Evolutionary conservation across 768 basidiomycete genomes (phyloP).

Genomic region (Suillus discolor): DNA sequence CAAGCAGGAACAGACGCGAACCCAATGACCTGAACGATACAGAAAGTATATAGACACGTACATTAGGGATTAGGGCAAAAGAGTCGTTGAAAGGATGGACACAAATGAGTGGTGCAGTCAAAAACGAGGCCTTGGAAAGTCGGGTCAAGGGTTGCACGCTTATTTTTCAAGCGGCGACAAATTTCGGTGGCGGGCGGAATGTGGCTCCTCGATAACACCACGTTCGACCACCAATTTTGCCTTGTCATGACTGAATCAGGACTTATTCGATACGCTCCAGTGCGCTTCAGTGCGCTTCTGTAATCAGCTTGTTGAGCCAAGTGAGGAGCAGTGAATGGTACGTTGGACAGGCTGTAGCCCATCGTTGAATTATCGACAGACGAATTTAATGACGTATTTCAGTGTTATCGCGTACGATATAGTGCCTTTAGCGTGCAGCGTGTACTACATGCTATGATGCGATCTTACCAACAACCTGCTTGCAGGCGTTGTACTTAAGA

Average conservation of each 20-base stretch:
- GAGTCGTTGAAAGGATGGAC: conserved; percentile 35
- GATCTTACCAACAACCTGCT: background rate
- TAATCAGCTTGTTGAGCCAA: background rate
- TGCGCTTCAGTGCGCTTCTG: background rate
- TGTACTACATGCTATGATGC: background rate
- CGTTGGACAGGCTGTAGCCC: background rate
- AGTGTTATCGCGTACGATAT: background rate
- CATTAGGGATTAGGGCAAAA: conserved; percentile 25
- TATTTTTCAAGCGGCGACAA: conserved; percentile 39
- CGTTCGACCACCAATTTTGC: background rate
- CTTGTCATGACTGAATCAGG: background rate
- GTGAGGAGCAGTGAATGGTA: background rate
- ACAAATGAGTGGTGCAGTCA: conserved; percentile 35
- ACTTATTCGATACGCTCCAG: background rate
- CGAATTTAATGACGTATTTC: background rate
- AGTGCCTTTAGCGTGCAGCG: background rate
- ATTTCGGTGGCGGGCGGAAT: conserved; percentile 25
- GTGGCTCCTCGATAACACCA: conserved; percentile 9
- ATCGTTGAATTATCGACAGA: background rate
- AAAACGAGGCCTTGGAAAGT: conserved; percentile 32
- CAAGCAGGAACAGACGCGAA: conserved; percentile 22
- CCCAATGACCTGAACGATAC: conserved; percentile 1
- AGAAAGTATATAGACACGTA: conserved; percentile 31
- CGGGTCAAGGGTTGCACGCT: conserved; percentile 41
- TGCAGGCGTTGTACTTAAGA: conserved; percentile 1